A percentile compares a stretch with the other conserved stretches of the same genome.
phyloP scores from a whole-genome alignment of 768 basidiomycete genomes.

The Daedaleopsis nitida region DNA sequence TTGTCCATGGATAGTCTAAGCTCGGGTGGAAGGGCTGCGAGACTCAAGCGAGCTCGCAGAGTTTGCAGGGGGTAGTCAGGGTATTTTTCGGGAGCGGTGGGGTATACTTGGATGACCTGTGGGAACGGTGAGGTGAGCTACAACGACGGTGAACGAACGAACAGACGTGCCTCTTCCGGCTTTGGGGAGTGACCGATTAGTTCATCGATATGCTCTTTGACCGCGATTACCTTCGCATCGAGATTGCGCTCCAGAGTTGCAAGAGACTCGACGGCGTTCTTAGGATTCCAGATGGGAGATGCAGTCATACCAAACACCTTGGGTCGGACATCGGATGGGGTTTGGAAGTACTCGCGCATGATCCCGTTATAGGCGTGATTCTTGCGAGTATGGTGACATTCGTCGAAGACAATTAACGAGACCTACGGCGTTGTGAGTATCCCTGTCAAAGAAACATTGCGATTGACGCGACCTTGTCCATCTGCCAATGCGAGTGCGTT shows the following conservation, averaged over 20 bases:
- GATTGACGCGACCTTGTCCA: slow-evolving; percentile 50
- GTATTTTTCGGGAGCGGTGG: slow-evolving; percentile 52
- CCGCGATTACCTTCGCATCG: slow-evolving; percentile 74
- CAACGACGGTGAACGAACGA: neutral
- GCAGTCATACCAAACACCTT: slow-evolving; percentile 96
- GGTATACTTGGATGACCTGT: slow-evolving; percentile 61
- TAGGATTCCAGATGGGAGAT: slow-evolving; percentile 83
- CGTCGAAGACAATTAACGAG: slow-evolving; percentile 57
- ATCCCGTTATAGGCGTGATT: slow-evolving; percentile 61
- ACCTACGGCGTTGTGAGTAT: slow-evolving; percentile 38
- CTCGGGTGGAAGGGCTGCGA: slow-evolving; percentile 35
- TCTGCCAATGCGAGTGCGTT: slow-evolving; percentile 79
- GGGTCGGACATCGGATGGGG: slow-evolving; percentile 48
- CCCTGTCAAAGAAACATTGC: neutral
- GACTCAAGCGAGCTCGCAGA: slow-evolving; percentile 54
- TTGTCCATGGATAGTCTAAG: slow-evolving; percentile 58
- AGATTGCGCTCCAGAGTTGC: slow-evolving; percentile 66
- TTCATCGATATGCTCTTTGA: slow-evolving; percentile 69
- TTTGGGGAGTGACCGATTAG: slow-evolving; percentile 61
- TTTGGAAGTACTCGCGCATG: slow-evolving; percentile 58
- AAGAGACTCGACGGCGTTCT: slow-evolving; percentile 65
- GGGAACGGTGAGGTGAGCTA: neutral
- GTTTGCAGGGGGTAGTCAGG: slow-evolving; percentile 54
- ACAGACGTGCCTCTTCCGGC: slow-evolving; percentile 58
- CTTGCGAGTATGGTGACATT: slow-evolving; percentile 58